A percentile compares a stretch with the other conserved stretches of the same genome.
Evolutionary conservation across 345 rosid genomes (phyloP).

Genomic region (Microcos paniculata): DNA sequence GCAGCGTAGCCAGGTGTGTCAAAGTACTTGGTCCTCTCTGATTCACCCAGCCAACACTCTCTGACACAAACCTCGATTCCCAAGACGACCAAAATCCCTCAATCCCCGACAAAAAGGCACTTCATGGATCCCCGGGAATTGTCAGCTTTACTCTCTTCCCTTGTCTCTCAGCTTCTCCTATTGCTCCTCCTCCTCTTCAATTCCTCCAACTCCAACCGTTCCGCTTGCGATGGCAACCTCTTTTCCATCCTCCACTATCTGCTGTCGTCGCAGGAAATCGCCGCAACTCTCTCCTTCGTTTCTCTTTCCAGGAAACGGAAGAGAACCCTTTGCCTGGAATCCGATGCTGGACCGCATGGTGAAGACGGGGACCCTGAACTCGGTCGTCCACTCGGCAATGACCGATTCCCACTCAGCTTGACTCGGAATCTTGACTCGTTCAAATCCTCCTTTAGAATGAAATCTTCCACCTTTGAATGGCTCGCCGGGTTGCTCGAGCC

Average conservation of each 20-base stretch:
- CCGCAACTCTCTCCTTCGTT: slow-evolving; percentile 38
- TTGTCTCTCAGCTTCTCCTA: slow-evolving; percentile 45
- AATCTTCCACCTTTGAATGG: slow-evolving; percentile 61
- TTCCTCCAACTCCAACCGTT: slow-evolving; percentile 5
- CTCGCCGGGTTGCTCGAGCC: slow-evolving; percentile 69
- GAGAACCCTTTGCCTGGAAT: slow-evolving; percentile 36
- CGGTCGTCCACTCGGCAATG: slow-evolving; percentile 18
- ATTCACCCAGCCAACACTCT: slow-evolving; percentile 19
- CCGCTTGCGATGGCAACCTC: slow-evolving; percentile 22
- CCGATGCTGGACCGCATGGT: slow-evolving; percentile 32
- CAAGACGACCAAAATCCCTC: slow-evolving; percentile 26
- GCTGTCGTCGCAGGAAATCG: slow-evolving; percentile 43
- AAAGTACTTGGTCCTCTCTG: slow-evolving; percentile 20
- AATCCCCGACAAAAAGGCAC: slow-evolving; percentile 18
- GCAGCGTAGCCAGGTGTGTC: slow-evolving; percentile 24
- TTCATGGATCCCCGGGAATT: slow-evolving; percentile 52
- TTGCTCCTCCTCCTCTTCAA: slow-evolving; percentile 39
- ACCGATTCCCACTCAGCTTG: slow-evolving; percentile 15
- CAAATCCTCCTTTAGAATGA: slow-evolving; percentile 47
- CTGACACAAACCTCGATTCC: slow-evolving; percentile 36
- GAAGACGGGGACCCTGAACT: slow-evolving; percentile 3
- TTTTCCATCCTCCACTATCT: slow-evolving; percentile 40
- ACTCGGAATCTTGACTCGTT: slow-evolving; percentile 44
- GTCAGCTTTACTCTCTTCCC: slow-evolving; percentile 48
- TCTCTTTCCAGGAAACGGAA: slow-evolving; percentile 50